These are phyloP conservation scores for Phtheirospermum japonicum DNA, from an alignment of 257 asterid species.

Conservation along the genomic window DNA sequence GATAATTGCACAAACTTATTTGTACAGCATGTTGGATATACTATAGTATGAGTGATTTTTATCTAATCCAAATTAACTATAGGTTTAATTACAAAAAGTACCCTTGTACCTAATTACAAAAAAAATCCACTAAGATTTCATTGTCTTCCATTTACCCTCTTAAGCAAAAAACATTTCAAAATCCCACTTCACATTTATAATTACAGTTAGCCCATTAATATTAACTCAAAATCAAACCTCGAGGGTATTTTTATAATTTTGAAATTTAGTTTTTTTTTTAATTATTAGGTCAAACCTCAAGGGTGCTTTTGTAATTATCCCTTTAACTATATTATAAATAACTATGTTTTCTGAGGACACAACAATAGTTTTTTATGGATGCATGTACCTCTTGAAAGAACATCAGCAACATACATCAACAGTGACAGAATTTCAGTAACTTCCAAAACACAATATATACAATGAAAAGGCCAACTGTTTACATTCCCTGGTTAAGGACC, in stretches of 20 bases:
- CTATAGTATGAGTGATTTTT: background rate
- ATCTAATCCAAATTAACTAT: background rate
- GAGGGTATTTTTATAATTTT: background rate
- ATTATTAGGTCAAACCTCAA: background rate
- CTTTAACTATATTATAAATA: background rate
- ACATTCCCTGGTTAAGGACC: background rate
- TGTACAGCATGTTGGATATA: slow-evolving; percentile 4
- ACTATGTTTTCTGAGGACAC: background rate
- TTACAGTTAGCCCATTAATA: background rate
- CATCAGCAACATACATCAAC: no score
- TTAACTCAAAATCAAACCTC: background rate
- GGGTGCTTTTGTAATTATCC: background rate
- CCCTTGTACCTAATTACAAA: background rate
- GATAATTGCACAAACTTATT: slow-evolving; percentile 4
- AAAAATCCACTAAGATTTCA: background rate
- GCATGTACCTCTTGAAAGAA: no score
- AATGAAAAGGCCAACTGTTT: no score
- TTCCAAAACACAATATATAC: no score
- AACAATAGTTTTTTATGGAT: background rate
- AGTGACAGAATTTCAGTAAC: no score
- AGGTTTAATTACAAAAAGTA: background rate
- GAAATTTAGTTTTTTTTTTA: background rate
- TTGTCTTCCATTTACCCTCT: background rate
- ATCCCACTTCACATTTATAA: background rate
- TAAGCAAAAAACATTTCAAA: background rate